Conservation (phyloP, 2,329 filamentous ascomycete genomes). For the Aschersonia sp. region DNA sequence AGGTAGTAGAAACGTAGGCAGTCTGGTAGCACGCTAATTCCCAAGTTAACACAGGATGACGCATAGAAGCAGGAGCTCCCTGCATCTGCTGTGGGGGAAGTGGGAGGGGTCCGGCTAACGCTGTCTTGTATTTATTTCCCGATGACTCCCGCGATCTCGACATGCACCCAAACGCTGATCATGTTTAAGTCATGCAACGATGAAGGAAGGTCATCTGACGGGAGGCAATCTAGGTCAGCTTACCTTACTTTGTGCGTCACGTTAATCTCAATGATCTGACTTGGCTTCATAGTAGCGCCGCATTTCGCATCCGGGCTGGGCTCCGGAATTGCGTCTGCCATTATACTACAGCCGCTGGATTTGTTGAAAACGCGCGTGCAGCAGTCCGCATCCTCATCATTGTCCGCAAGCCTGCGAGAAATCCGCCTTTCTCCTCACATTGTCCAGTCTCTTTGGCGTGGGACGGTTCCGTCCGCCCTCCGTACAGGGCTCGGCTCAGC, state of each 20-base stretch:
- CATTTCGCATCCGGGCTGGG: conserved; percentile 82
- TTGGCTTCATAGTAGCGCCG: conserved; percentile 37
- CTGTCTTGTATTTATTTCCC: too few relatives aligned
- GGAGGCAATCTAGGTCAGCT: neutral
- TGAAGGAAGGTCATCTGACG: neutral
- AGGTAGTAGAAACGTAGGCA: too few relatives aligned
- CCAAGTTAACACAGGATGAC: too few relatives aligned
- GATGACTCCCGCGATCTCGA: too few relatives aligned
- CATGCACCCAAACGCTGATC: too few relatives aligned
- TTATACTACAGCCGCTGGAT: conserved; percentile 87
- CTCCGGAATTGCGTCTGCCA: conserved; percentile 76
- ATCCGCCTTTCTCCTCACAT: conserved; percentile 41
- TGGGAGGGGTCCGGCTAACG: too few relatives aligned
- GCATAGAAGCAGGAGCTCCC: too few relatives aligned
- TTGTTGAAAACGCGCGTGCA: conserved; percentile 94
- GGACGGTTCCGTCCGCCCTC: conserved; percentile 81
- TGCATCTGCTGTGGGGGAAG: too few relatives aligned
- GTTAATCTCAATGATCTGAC: conserved; percentile 20
- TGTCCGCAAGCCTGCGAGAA: conserved; percentile 24
- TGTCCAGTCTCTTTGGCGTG: conserved; percentile 73
- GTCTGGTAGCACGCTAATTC: too few relatives aligned
- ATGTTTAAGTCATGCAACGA: neutral
- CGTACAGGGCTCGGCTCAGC: conserved; percentile 87
- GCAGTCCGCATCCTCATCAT: conserved; percentile 60
- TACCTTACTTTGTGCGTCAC: conserved; percentile 37